A percentile compares a stretch with the other conserved stretches of the same genome.
These are phyloP conservation scores for Sanguinoderma infundibulare DNA, from an alignment of 1,284 basidiomycete species.

Conservation along the genomic window DNA sequence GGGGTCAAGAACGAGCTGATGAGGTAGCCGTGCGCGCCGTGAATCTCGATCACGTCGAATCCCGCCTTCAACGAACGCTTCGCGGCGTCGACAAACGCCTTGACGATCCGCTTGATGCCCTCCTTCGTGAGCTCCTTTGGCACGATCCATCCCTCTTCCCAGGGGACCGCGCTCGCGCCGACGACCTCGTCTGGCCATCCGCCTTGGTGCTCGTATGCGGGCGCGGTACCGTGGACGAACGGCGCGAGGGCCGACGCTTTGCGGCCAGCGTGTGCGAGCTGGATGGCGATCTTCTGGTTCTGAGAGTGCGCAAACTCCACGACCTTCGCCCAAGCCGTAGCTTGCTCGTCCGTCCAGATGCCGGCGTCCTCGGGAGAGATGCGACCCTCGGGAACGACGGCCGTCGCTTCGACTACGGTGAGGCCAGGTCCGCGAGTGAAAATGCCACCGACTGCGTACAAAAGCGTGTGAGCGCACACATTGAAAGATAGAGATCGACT, in stretches of 20 bases:
- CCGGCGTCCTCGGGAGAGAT: constrained; percentile 74
- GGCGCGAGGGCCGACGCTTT: constrained; percentile 71
- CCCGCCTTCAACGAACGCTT: constrained; percentile 58
- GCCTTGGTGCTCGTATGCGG: constrained; percentile 44
- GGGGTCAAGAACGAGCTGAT: constrained; percentile 56
- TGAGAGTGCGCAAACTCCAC: constrained; percentile 72
- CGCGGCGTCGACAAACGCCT: constrained; percentile 64
- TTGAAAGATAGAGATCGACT: background rate
- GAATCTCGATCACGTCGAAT: constrained; percentile 43
- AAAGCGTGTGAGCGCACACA: background rate
- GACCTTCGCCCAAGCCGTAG: constrained; percentile 65
- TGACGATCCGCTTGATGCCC: constrained; percentile 62
- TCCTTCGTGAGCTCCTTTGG: constrained; percentile 59
- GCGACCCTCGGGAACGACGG: constrained; percentile 77
- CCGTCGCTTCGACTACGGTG: constrained; percentile 69
- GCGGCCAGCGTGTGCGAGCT: constrained; percentile 78
- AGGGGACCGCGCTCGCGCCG: constrained; percentile 61
- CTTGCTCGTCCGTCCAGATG: constrained; percentile 76
- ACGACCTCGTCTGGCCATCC: constrained; percentile 67
- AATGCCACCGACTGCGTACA: constrained; percentile 41
- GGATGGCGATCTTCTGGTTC: constrained; percentile 69
- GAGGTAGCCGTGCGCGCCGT: constrained; percentile 46
- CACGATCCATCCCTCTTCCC: constrained; percentile 45
- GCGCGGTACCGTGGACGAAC: constrained; percentile 50
- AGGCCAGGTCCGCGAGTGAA: constrained; percentile 61